These are phyloP conservation scores for Tillandsia leiboldiana DNA, from an alignment of 176 grass and related monocot genomes.

Conservation along the genomic window DNA sequence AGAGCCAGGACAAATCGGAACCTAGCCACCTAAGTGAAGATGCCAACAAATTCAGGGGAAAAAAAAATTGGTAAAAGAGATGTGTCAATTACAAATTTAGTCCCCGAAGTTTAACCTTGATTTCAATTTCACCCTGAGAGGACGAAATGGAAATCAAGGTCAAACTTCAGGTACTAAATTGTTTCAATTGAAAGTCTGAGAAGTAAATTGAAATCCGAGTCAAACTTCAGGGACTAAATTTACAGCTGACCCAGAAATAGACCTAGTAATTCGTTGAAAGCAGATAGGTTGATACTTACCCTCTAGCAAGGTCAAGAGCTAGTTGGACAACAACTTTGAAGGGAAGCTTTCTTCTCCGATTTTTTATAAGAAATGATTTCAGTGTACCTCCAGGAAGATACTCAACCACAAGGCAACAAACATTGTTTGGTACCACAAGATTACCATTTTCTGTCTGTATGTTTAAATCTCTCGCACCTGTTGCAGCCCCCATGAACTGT, in stretches of 20 bases:
- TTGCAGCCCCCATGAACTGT: slow-evolving; percentile 94
- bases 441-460: slow-evolving; percentile 87
- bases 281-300: slow-evolving; percentile 33
- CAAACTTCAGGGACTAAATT: no score
- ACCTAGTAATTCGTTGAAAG: neutral
- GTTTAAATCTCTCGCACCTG: slow-evolving; percentile 87
- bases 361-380: slow-evolving; percentile 99
- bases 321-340: slow-evolving; percentile 94
- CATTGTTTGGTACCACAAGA: slow-evolving; percentile 82
- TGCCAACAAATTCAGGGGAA: neutral
- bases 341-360: slow-evolving; percentile 86
- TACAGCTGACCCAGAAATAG: neutral
- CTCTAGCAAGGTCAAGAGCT: slow-evolving; percentile 82
- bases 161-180: no score
- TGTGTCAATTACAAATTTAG: neutral
- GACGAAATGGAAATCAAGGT: no score
- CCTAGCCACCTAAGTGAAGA: no score
- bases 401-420: slow-evolving; percentile 88
- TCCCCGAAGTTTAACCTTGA: no score
- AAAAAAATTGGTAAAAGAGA: slow-evolving; percentile 18
- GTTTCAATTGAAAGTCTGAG: neutral
- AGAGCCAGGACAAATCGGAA: no score
- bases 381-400: slow-evolving; percentile 92
- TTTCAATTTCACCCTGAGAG: no score
- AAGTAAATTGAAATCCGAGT: neutral